phyloP scores from a whole-genome alignment of 169 alveolate genomes.

The Perkinsus olseni region DNA sequence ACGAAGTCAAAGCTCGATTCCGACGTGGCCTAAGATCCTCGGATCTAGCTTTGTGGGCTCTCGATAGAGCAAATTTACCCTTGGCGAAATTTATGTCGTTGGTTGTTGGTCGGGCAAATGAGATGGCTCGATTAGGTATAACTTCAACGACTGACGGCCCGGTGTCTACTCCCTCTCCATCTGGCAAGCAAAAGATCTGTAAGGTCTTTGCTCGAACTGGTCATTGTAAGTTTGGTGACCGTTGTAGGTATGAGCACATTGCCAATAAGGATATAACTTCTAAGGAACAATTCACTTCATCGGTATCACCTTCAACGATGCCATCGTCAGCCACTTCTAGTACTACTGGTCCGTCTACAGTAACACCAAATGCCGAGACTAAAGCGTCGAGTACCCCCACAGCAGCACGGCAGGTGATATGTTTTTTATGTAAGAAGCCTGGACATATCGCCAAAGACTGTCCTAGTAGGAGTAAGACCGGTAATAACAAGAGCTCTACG shows the following conservation, averaged over 20 bases:
- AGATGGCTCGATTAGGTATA: neutral
- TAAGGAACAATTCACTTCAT: neutral
- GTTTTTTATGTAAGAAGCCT: neutral
- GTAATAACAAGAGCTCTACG: too few relatives aligned
- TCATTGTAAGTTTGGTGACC: neutral
- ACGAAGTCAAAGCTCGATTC: neutral
- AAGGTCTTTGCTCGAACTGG: neutral
- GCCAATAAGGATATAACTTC: neutral
- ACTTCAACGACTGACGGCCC: neutral
- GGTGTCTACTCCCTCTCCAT: neutral
- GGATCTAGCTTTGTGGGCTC: neutral
- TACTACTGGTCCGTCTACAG: neutral
- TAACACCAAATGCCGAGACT: neutral
- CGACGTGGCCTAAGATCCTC: neutral
- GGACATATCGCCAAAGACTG: neutral
- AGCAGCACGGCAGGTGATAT: too few relatives aligned
- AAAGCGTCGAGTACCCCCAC: too few relatives aligned
- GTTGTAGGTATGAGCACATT: neutral
- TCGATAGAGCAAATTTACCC: neutral
- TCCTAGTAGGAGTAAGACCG: neutral
- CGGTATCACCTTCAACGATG: neutral
- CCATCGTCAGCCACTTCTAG: neutral
- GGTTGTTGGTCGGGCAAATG: neutral
- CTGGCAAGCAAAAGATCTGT: neutral
- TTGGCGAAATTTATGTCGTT: neutral